A percentile compares a stretch with the other conserved stretches of the same genome.
Evolutionary conservation across 768 basidiomycete species (phyloP).

Genomic region (Amylocystis lapponica): DNA sequence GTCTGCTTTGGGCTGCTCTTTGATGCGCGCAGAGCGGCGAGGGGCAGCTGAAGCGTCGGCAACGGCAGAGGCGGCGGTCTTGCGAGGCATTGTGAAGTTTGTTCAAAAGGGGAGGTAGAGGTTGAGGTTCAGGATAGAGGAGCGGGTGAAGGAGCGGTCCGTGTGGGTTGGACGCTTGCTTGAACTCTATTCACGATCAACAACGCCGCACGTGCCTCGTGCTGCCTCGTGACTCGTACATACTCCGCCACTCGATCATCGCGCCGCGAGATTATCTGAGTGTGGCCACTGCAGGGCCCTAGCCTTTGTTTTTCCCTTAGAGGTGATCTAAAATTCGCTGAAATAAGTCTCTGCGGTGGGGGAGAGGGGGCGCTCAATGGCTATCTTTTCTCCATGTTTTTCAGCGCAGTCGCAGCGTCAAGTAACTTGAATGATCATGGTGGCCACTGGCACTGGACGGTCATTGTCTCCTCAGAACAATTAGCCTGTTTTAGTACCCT

Average conservation of each 20-base stretch:
- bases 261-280: too few relatives aligned
- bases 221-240: conserved; percentile 15
- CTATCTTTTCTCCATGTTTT: too few relatives aligned
- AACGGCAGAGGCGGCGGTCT: conserved; percentile 49
- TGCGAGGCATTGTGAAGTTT: conserved; percentile 60
- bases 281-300: too few relatives aligned
- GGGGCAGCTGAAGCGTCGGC: conserved; percentile 42
- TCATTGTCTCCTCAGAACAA: too few relatives aligned
- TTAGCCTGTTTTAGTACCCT: too few relatives aligned
- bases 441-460: too few relatives aligned
- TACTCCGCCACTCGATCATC: conserved; percentile 10
- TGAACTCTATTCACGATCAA: conserved; percentile 26
- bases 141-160: conserved; percentile 11
- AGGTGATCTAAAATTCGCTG: too few relatives aligned
- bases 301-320: too few relatives aligned
- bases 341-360: too few relatives aligned
- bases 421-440: too few relatives aligned
- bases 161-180: conserved; percentile 11
- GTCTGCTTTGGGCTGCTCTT: conserved; percentile 58
- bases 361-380: too few relatives aligned
- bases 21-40: conserved; percentile 72
- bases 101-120: conserved; percentile 11
- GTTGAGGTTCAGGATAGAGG: conserved; percentile 13
- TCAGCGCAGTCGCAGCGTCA: too few relatives aligned
- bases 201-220: conserved; percentile 22